Evolutionary conservation across 441 rosid species (phyloP).

Genomic region (Capsella rubella): DNA sequence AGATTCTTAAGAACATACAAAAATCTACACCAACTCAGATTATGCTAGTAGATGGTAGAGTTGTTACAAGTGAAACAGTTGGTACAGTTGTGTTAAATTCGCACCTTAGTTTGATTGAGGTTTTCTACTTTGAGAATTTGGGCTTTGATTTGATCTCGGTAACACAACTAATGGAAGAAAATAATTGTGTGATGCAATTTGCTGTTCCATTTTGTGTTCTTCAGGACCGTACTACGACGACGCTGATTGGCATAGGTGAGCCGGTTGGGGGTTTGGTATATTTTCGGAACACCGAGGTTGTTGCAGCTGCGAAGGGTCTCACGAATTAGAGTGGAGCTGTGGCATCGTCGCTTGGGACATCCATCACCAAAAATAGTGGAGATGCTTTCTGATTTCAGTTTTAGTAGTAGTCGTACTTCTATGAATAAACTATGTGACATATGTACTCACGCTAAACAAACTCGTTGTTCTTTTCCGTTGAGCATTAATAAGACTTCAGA

Average conservation of each 20-base stretch:
- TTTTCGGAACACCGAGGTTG: not conserved
- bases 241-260: not conserved
- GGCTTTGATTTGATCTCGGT: not conserved
- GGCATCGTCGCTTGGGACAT: not conserved
- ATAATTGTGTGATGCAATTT: not conserved
- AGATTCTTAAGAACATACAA: too few relatives aligned
- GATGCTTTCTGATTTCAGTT: not conserved
- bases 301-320: too few relatives aligned
- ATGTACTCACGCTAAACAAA: not conserved
- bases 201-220: not conserved
- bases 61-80: too few relatives aligned
- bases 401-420: not conserved
- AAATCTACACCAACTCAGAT: too few relatives aligned
- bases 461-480: not conserved
- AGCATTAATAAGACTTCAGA: not conserved
- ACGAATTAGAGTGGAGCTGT: not conserved
- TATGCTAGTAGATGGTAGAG: too few relatives aligned
- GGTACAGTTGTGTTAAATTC: too few relatives aligned
- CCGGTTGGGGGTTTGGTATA: not conserved
- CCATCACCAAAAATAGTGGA: not conserved
- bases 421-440: not conserved
- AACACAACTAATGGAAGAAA: not conserved
- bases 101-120: too few relatives aligned
- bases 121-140: not conserved
- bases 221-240: conserved; percentile 2